phyloP scores from a whole-genome alignment of 108 stramenopile species.

The Cyclotella kingstonii region DNA sequence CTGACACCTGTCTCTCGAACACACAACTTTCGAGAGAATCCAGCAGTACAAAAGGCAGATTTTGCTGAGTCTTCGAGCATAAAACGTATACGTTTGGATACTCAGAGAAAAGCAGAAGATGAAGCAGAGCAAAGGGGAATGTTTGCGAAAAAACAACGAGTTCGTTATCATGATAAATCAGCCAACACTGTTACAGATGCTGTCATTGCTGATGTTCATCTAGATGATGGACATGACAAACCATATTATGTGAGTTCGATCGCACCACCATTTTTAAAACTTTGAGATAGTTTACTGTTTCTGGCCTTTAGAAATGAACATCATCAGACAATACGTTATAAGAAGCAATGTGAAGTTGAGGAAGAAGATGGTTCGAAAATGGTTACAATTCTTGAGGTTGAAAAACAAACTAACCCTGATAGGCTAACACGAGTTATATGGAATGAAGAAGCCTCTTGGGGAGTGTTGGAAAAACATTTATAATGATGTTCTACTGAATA shows the following conservation, averaged over 20 bases:
- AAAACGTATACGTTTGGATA: conserved; percentile 11
- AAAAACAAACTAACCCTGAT: conserved; percentile 51
- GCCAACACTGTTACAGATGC: conserved; percentile 27
- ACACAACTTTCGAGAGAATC: neutral
- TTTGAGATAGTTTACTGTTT: neutral
- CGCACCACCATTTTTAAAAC: neutral
- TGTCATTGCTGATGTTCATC: conserved; percentile 32
- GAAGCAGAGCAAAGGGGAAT: conserved; percentile 15
- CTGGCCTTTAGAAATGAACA: neutral
- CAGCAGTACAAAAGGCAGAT: neutral
- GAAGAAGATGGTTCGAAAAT: conserved; percentile 22
- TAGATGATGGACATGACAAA: conserved; percentile 46
- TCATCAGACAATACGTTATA: conserved; percentile 29
- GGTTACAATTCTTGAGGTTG: conserved; percentile 12
- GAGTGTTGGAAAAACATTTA: conserved; percentile 15
- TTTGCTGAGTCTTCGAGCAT: neutral
- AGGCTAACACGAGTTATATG: conserved; percentile 32
- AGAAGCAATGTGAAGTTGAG: conserved; percentile 12
- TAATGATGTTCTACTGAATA: too few species aligned
- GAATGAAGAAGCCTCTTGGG: conserved; percentile 37
- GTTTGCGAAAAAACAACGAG: conserved; percentile 40
- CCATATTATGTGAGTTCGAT: conserved; percentile 37
- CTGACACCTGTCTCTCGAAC: conserved; percentile 13
- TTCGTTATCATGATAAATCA: conserved; percentile 28
- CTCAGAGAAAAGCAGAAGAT: conserved; percentile 27